Conservation (phyloP, 2,329 filamentous ascomycete genomes). For the Verticillium dahliae region DNA sequence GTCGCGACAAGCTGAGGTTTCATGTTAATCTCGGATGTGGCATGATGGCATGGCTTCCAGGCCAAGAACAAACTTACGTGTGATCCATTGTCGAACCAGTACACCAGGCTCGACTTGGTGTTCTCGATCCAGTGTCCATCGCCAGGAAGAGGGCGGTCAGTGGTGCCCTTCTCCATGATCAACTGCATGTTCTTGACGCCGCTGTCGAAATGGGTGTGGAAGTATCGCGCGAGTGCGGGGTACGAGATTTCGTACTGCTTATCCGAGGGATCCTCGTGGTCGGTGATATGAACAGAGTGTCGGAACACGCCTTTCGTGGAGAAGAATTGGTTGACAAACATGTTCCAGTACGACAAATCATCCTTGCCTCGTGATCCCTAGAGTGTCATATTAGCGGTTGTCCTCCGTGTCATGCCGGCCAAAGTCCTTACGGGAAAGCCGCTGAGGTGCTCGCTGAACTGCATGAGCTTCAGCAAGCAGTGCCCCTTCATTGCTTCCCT, state of each 20-base stretch:
- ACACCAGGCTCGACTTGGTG: slow-evolving; percentile 71
- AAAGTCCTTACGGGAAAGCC: slow-evolving; percentile 38
- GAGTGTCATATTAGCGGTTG: background rate
- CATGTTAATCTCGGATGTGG: slow-evolving; percentile 2
- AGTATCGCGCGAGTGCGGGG: slow-evolving; percentile 79
- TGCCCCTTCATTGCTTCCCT: slow-evolving; percentile 47
- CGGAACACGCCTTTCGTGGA: slow-evolving; percentile 70
- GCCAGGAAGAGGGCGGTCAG: slow-evolving; percentile 49
- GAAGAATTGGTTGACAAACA: slow-evolving; percentile 78
- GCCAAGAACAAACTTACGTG: slow-evolving; percentile 54
- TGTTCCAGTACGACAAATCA: slow-evolving; percentile 70
- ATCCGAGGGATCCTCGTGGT: slow-evolving; percentile 49
- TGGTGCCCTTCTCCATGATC: slow-evolving; percentile 62
- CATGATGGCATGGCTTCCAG: background rate
- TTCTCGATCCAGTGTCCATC: slow-evolving; percentile 72
- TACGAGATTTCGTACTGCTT: slow-evolving; percentile 86
- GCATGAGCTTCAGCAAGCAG: slow-evolving; percentile 53
- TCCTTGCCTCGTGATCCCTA: slow-evolving; percentile 55
- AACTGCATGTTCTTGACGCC: slow-evolving; percentile 83
- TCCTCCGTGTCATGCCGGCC: background rate
- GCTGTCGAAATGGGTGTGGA: slow-evolving; percentile 81
- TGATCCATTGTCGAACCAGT: slow-evolving; percentile 79
- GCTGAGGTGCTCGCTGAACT: slow-evolving; percentile 57
- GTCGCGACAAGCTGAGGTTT: slow-evolving; percentile 59
- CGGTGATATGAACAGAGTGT: slow-evolving; percentile 55